Evolutionary conservation across 306 rosid genomes (phyloP).

Genomic region (Carpinus viminea): DNA sequence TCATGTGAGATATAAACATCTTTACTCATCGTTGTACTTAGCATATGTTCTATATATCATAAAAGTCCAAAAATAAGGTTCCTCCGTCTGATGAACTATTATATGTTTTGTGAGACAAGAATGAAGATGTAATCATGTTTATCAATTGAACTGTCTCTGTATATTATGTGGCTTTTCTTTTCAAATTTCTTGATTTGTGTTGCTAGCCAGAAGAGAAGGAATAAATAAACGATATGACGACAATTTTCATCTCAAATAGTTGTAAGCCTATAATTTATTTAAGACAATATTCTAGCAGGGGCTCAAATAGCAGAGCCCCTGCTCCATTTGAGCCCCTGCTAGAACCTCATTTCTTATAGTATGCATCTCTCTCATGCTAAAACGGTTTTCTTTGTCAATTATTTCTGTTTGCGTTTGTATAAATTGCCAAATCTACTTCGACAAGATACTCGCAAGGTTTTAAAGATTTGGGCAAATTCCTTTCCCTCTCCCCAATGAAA

Average conservation of each 20-base stretch:
- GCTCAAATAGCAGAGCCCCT: no score
- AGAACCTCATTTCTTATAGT: neutral
- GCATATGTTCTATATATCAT: neutral
- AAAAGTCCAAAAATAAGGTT: constrained; percentile 12
- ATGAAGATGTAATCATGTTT: constrained; percentile 24
- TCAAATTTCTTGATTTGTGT: neutral
- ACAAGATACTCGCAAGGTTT: neutral
- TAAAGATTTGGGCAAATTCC: no score
- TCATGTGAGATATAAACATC: constrained; percentile 68
- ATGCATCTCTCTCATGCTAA: neutral
- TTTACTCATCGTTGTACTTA: constrained; percentile 16
- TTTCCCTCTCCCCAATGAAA: no score
- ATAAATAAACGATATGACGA: neutral
- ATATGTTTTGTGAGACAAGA: neutral
- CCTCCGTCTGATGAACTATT: constrained; percentile 3
- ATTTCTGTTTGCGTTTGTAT: neutral
- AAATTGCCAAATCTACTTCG: neutral
- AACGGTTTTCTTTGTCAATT: neutral
- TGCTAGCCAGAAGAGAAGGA: constrained; percentile 2
- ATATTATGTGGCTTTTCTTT: constrained; percentile 15
- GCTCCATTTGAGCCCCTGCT: neutral
- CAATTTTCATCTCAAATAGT: neutral
- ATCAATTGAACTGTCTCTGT: constrained; percentile 13
- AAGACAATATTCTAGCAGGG: no score
- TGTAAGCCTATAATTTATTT: neutral